phyloP scores from a whole-genome alignment of 1,139 yeast species.

The Saccharomyces hybrid region DNA sequence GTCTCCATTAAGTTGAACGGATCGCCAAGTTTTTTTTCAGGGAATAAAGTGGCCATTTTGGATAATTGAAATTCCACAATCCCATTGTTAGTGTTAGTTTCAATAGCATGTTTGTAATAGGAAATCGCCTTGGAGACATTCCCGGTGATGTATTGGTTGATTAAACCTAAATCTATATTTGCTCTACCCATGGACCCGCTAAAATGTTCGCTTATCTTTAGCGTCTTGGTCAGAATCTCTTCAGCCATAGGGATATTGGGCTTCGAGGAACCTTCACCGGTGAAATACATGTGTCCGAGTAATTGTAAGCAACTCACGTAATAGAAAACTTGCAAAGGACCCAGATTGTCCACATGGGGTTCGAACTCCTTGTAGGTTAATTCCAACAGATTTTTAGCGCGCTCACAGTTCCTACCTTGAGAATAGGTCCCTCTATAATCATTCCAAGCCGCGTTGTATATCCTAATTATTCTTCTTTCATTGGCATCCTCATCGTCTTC shows the following conservation, averaged over 20 bases:
- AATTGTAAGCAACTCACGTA: slow-evolving; percentile 38
- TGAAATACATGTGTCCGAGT: slow-evolving; percentile 61
- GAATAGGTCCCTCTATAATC: slow-evolving; percentile 48
- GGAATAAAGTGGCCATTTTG: slow-evolving; percentile 21
- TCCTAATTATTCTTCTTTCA: slow-evolving; percentile 38
- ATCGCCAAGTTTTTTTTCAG: slow-evolving; percentile 17
- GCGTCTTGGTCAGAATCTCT: slow-evolving; percentile 38
- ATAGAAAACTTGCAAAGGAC: slow-evolving; percentile 25
- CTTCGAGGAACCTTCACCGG: slow-evolving; percentile 59
- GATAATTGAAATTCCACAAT: slow-evolving; percentile 34
- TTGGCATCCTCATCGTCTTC: slow-evolving; percentile 38
- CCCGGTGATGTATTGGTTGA: slow-evolving; percentile 44
- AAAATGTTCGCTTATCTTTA: slow-evolving; percentile 32
- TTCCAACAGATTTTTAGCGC: slow-evolving; percentile 35
- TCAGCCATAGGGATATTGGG: slow-evolving; percentile 42
- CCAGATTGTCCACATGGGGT: slow-evolving; percentile 18
- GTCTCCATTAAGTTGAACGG: slow-evolving; percentile 30
- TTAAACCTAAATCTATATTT: slow-evolving; percentile 47
- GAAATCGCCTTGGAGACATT: slow-evolving; percentile 37
- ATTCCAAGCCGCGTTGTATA: slow-evolving; percentile 40
- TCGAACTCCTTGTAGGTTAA: slow-evolving; percentile 20
- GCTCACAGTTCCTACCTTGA: slow-evolving; percentile 36
- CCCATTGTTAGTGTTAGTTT: slow-evolving; percentile 21
- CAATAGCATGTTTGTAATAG: slow-evolving; percentile 36
- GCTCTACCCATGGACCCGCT: slow-evolving; percentile 32